Base-by-base conservation (phyloP, 1,284 basidiomycete genomes). In the Rhizoctonia solani region DNA sequence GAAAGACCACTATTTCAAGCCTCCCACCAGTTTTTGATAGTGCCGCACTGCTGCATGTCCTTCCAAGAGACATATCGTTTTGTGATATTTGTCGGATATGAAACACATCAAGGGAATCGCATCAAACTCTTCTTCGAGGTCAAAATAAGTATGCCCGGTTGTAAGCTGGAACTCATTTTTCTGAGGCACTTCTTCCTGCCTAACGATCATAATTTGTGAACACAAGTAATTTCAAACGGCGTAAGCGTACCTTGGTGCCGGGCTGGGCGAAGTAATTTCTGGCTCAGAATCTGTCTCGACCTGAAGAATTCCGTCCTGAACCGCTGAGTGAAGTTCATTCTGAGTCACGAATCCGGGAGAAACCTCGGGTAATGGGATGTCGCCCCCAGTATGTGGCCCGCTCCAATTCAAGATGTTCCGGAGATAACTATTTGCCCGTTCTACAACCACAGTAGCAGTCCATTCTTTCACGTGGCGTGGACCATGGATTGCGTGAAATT, bases 21-120 rank as follows among this genome's bases (percentile, higher is more conserved):
- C 19, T 50, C 58, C n/a, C 19, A 61, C 58, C 46, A 61, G 32
- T 4, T 19, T 2, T 3, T 23, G 8, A 21, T 61, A 50, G 30
- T 61, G 30, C 2, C 1, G 0, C n/a, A 65, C 34, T 0, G 59
- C 52, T 21, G 42, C 59, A 1, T 34, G 49, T 14, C 27, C 27
- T 0, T 47, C 34, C 1, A 53, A n/a, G 25, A 16, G 44, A 11
- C 47, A 65, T 11, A 65, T 21, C 1, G 49, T 53, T 37, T 53
- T 65, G 11, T 65, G n/a, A n/a, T 41, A 25, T 37, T 21, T 27
- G 34, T 34, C 16, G 9, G 19, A 47, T 19, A 65, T 2, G 27
- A 52, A 65, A 1, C 30, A 30, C 32, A 65, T 65, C 4, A 65
- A 44, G 1, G 59, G 49, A 29, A 65, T 44, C 3, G 39, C 25